phyloP scores from a whole-genome alignment of 2,329 filamentous ascomycete species.

The Colletotrichum sublineola region DNA sequence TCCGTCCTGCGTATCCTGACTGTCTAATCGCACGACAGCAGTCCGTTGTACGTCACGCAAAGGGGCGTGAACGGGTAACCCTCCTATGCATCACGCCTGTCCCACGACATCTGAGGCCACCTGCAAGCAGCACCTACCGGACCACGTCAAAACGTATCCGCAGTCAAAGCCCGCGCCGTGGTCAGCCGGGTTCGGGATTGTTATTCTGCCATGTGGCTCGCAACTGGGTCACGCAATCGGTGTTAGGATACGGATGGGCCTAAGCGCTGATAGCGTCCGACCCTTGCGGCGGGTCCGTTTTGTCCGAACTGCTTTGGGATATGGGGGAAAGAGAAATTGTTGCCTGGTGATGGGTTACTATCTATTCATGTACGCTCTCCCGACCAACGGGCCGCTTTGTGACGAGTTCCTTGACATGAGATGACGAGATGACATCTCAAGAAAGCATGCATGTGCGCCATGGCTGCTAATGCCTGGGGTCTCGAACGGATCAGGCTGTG shows the following conservation, averaged over 20 bases:
- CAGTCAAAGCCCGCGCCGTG: neutral
- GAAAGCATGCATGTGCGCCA: neutral
- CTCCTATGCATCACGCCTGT: conserved; percentile 19
- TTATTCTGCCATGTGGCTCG: conserved; percentile 2
- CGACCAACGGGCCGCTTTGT: neutral
- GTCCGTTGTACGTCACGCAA: neutral
- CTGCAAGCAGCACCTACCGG: neutral
- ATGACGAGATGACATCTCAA: too few relatives aligned
- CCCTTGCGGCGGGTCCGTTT: neutral
- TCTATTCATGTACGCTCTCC: neutral
- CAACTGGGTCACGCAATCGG: conserved; percentile 9
- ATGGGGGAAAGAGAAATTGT: neutral
- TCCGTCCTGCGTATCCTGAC: neutral
- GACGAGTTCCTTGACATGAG: neutral
- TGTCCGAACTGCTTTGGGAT: neutral
- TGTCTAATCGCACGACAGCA: conserved; percentile 13
- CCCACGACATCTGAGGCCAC: neutral
- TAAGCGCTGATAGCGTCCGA: neutral
- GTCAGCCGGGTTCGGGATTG: neutral
- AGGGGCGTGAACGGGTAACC: conserved; percentile 7
- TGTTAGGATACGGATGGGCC: conserved; percentile 1
- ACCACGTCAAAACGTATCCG: neutral
- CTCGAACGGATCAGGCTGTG: neutral
- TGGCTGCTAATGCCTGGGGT: neutral
- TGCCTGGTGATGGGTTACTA: neutral